These are phyloP conservation scores for Primulina tabacum DNA, from an alignment of 257 asterid species.

Conservation along the genomic window DNA sequence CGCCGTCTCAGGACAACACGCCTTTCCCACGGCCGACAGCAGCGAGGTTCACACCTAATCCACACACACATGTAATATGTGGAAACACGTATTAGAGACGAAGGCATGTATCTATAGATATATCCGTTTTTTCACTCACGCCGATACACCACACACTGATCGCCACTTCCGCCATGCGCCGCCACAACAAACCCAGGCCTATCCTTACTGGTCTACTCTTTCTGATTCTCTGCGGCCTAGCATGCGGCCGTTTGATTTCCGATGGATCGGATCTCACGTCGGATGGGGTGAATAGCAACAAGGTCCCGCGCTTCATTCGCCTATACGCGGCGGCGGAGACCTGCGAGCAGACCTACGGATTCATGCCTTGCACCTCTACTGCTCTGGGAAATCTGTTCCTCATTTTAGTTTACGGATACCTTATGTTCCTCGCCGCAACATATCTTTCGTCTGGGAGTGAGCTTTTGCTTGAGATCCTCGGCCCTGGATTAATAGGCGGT, in stretches of 20 bases:
- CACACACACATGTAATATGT: background rate
- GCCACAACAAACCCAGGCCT: conserved; percentile 27
- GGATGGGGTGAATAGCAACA: conserved; percentile 35
- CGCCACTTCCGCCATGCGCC: conserved; percentile 22
- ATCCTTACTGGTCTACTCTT: conserved; percentile 29
- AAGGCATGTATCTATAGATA: background rate
- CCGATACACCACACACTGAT: background rate
- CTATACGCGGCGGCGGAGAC: conserved; percentile 45
- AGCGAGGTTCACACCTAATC: background rate
- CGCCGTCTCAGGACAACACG: background rate
- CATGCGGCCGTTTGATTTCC: conserved; percentile 43
- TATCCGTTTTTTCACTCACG: background rate
- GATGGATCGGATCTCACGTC: conserved; percentile 51
- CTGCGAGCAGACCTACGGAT: conserved; percentile 85
- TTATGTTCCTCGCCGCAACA: conserved; percentile 78
- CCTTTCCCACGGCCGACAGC: background rate
- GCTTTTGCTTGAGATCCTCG: conserved; percentile 79
- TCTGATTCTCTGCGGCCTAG: conserved; percentile 41
- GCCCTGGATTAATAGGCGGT: conserved; percentile 88
- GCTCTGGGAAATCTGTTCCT: conserved; percentile 65
- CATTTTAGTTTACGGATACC: conserved; percentile 71
- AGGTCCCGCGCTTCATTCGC: conserved; percentile 32
- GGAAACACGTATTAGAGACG: background rate
- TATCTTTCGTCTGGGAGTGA: conserved; percentile 79
- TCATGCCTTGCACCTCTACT: conserved; percentile 80